phyloP scores from a whole-genome alignment of 2,329 filamentous ascomycete species.

The Pseudocercospora fijiensis region DNA sequence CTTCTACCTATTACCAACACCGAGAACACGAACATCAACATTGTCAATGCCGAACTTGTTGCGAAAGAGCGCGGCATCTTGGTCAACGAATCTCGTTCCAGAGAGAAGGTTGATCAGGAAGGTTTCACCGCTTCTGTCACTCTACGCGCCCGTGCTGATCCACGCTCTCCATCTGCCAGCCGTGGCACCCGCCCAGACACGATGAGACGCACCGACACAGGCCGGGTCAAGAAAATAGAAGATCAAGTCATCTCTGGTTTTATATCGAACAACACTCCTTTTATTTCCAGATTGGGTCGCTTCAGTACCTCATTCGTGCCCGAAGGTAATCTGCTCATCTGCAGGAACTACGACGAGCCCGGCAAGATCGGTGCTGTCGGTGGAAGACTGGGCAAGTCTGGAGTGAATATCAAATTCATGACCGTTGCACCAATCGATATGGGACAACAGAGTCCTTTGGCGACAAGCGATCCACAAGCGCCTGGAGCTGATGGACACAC shows the following conservation, averaged over 20 bases:
- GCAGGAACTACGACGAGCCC: conserved; percentile 77
- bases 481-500: conserved; percentile 31
- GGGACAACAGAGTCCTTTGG: conserved; percentile 14
- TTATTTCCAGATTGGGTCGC: conserved; percentile 70
- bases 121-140: conserved; percentile 72
- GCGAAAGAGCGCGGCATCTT: conserved; percentile 75
- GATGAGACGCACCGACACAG: conserved; percentile 16
- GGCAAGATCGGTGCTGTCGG: conserved; percentile 83
- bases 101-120: conserved; percentile 59
- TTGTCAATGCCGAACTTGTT: conserved; percentile 75
- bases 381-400: conserved; percentile 64
- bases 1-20: conserved; percentile 66
- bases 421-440: conserved; percentile 61
- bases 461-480: conserved; percentile 19
- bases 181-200: conserved; percentile 13
- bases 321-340: conserved; percentile 71
- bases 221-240: conserved; percentile 34
- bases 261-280: conserved; percentile 61
- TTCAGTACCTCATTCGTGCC: conserved; percentile 74
- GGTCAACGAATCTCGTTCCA: conserved; percentile 69
- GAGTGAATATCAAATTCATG: conserved; percentile 80
- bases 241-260: conserved; percentile 65
- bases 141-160: conserved; percentile 53
- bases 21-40: conserved; percentile 70
- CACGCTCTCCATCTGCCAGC: conserved; percentile 35